Evolutionary conservation across 1,284 basidiomycete species (phyloP).

Genomic region (Cystobasidiaceae sp.): DNA sequence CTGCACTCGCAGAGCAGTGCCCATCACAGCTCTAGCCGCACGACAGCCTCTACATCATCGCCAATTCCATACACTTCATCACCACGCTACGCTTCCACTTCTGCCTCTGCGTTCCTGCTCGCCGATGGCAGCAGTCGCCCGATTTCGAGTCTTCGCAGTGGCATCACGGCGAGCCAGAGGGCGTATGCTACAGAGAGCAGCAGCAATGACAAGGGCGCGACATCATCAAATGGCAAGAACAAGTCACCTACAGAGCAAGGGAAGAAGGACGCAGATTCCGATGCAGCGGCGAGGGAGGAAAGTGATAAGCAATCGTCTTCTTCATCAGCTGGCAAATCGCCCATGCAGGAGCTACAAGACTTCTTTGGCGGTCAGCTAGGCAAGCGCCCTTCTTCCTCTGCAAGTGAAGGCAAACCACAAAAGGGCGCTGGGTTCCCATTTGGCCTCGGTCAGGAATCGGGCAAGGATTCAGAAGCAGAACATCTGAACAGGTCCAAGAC

Average conservation of each 20-base stretch:
- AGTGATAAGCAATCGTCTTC: slow-evolving; percentile 56
- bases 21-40: too few relatives aligned
- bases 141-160: background rate
- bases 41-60: background rate
- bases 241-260: background rate
- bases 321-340: slow-evolving; percentile 53
- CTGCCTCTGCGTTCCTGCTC: background rate
- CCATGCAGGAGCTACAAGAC: slow-evolving; percentile 36
- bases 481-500: slow-evolving; percentile 14
- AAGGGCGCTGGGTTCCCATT: slow-evolving; percentile 16
- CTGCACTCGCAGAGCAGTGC: too few relatives aligned
- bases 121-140: background rate
- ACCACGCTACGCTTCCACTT: background rate
- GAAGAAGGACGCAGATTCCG: slow-evolving; percentile 6
- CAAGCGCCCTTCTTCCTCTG: slow-evolving; percentile 27
- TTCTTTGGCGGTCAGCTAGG: slow-evolving; percentile 37
- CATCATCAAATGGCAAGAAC: background rate
- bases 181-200: slow-evolving; percentile 20
- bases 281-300: background rate
- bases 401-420: background rate
- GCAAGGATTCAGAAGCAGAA: slow-evolving; percentile 9
- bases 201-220: background rate
- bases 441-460: slow-evolving; percentile 10
- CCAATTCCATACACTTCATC: background rate
- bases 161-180: background rate